A percentile compares a stretch with the other conserved stretches of the same genome.
phyloP scores from a whole-genome alignment of 23 red algal genomes.

The Agarophyton chilense region DNA sequence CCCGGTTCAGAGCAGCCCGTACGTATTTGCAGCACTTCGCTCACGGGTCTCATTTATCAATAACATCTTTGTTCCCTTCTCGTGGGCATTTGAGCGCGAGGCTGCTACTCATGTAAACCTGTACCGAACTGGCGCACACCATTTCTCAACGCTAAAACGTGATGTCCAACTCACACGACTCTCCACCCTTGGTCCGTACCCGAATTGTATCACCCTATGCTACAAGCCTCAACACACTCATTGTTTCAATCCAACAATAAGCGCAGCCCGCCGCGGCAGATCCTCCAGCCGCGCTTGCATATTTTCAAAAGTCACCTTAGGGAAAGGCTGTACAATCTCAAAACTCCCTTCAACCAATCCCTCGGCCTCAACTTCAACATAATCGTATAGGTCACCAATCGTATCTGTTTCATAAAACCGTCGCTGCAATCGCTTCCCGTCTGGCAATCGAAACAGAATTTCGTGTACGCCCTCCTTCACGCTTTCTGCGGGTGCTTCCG shows the following conservation, averaged over 20 bases:
- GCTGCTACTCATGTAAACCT: no score
- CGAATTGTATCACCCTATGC: background rate
- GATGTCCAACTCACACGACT: no score
- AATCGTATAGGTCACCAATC: constrained; percentile 55
- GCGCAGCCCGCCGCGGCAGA: constrained; percentile 36
- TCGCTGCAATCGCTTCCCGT: constrained; percentile 56
- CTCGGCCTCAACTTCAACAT: constrained; percentile 43
- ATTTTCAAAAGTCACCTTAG: constrained; percentile 56
- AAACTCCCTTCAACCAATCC: constrained; percentile 35
- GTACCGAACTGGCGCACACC: no score
- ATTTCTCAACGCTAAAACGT: no score
- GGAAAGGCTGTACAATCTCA: constrained; percentile 41
- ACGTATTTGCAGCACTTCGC: no score
- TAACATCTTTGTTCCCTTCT: no score
- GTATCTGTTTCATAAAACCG: constrained; percentile 36
- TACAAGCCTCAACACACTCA: background rate
- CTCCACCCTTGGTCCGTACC: no score
- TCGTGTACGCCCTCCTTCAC: constrained; percentile 32
- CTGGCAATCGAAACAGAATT: constrained; percentile 43
- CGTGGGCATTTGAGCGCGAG: no score
- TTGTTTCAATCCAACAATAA: constrained; percentile 45
- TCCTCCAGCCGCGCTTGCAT: constrained; percentile 24
- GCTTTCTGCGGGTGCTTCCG: background rate
- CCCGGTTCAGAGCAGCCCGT: no score
- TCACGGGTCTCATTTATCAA: no score